A percentile compares a stretch with the other conserved stretches of the same genome.
Conservation (phyloP, 2,329 filamentous ascomycete species). For the Penicillium brevicompactum region DNA sequence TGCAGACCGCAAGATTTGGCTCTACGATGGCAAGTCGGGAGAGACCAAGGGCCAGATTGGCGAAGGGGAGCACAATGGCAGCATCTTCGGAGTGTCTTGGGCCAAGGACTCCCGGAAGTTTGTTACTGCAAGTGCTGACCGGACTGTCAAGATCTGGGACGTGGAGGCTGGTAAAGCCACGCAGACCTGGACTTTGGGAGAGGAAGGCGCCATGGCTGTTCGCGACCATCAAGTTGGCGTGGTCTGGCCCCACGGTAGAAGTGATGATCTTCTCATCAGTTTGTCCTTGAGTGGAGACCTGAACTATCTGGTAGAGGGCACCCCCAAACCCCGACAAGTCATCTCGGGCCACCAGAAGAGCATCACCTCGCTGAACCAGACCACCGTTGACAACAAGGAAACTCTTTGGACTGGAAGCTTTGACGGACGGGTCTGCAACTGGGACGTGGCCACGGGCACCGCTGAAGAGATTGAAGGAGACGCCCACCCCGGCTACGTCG, state of each 20-base stretch:
- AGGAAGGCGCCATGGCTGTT: slow-evolving; percentile 70
- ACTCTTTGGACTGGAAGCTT: slow-evolving; percentile 89
- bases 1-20: slow-evolving; percentile 86
- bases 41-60: slow-evolving; percentile 73
- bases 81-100: slow-evolving; percentile 92
- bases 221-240: slow-evolving; percentile 92
- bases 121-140: slow-evolving; percentile 89
- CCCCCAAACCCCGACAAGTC: slow-evolving; percentile 66
- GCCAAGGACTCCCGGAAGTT: slow-evolving; percentile 80
- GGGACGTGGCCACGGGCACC: slow-evolving; percentile 72
- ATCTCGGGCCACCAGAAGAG: slow-evolving; percentile 89
- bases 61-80: slow-evolving; percentile 80
- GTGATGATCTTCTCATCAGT: slow-evolving; percentile 85
- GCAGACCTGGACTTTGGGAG: slow-evolving; percentile 83
- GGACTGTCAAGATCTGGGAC: slow-evolving; percentile 95
- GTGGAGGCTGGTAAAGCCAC: slow-evolving; percentile 73
- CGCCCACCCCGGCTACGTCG: slow-evolving; percentile 81
- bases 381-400: slow-evolving; percentile 52
- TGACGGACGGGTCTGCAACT: slow-evolving; percentile 82
- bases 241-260: slow-evolving; percentile 80
- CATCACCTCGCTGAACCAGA: slow-evolving; percentile 73
- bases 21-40: slow-evolving; percentile 96
- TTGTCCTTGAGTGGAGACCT: slow-evolving; percentile 86
- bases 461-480: slow-evolving; percentile 76
- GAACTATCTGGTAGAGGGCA: slow-evolving; percentile 80